Conservation (phyloP, 352 stramenopile genomes). For the Globisporangium iwayamae region DNA sequence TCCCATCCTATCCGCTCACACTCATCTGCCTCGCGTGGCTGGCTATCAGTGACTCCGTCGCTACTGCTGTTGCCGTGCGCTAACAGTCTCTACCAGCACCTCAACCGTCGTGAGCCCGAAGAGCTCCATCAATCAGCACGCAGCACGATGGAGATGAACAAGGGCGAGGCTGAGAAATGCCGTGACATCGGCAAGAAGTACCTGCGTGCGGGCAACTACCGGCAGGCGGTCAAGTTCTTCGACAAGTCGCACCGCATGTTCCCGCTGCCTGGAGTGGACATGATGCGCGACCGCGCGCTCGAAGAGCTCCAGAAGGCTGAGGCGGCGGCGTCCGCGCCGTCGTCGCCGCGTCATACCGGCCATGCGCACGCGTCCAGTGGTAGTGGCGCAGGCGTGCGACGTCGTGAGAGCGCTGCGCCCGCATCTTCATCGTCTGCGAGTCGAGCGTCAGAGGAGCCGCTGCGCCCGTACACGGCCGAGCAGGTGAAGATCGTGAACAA, state of each 20-base stretch:
- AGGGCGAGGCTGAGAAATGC: conserved; percentile 90
- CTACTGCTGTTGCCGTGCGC: no score
- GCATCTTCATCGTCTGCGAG: conserved; percentile 5
- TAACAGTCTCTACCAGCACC: background rate
- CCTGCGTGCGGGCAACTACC: conserved; percentile 78
- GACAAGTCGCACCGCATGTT: conserved; percentile 90
- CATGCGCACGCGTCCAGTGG: conserved; percentile 2
- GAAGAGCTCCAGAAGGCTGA: conserved; percentile 49
- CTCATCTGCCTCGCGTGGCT: no score
- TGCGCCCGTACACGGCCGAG: conserved; percentile 68
- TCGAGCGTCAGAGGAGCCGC: conserved; percentile 32
- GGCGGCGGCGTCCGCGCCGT: conserved; percentile 21
- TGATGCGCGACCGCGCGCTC: conserved; percentile 69
- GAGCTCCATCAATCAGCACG: background rate
- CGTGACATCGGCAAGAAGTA: conserved; percentile 88
- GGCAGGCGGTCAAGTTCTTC: conserved; percentile 91
- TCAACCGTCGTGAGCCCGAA: background rate
- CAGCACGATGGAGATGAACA: conserved; percentile 88
- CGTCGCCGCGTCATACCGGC: conserved; percentile 14
- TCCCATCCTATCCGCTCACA: no score
- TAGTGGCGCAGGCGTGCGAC: conserved; percentile 29
- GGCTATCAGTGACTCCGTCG: no score
- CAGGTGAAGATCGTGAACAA: conserved; percentile 85
- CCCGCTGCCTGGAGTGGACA: conserved; percentile 80
- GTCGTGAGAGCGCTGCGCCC: conserved; percentile 3